Base-by-base conservation (phyloP, 108 stramenopile species). In the Cyclotella cryptica region DNA sequence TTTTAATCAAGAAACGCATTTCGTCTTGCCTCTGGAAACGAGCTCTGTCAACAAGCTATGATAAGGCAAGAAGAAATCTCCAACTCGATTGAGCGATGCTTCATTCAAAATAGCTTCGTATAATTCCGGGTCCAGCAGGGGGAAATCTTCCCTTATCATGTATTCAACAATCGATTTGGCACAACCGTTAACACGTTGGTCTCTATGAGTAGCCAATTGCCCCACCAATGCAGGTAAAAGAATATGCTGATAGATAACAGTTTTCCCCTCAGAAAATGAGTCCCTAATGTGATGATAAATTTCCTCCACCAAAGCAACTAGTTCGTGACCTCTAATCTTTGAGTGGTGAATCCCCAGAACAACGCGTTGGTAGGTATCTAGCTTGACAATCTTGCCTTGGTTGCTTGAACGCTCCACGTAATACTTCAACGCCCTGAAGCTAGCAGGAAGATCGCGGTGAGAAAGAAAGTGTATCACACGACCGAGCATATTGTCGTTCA, bases 101-200 rank as follows among this genome's bases (percentile, higher is more conserved):
- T 26, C 43, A 19, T 63, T 42, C 69, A 83, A 63, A 27, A 83
- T 30, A 21, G 42, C 41, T 46, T 72, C 70, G 42, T 76, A 72
- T 29, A 83, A 21, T 27, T 75, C 75, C 0, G 74, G 66, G 66
- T 72, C 61, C 57, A 83, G 24, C 55, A 76, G 12, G 45, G 81
- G 81, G 54, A 72, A 83, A 27, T 72, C 39, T 51, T 66, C 44
- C 24, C 66, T 71, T 30, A 76, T 51, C 1, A 83, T 57, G 18
- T 76, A 76, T 39, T 83, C 70, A 30, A 83, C 54, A 19, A 83
- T 73, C 22, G 70, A 49, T 46, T 43, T 83, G 14, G 75, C 81
- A 57, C 55, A 66, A 12, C 24, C 15, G 14, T 71, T 72, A 3
- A 72, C 46, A 19, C 17, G 26, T 8, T 3, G 26, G 60, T 76